These are phyloP conservation scores for Entoloma clypeatum DNA, from an alignment of 1,284 basidiomycete species.

Conservation along the genomic window DNA sequence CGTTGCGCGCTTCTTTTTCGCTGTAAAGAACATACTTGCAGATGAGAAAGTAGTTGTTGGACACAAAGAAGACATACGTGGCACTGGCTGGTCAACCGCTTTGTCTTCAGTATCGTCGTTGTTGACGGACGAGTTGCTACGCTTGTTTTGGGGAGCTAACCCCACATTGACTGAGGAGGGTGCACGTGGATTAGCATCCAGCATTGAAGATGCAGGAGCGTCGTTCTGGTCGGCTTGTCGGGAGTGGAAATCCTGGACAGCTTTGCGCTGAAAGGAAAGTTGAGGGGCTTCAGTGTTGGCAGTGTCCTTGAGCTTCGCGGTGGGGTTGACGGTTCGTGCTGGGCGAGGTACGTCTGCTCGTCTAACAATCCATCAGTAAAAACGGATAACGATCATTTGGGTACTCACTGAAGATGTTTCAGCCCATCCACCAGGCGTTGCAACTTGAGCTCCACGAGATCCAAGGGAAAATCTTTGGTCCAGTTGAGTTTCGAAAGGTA, in stretches of 20 bases:
- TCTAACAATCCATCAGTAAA: constrained; percentile 1
- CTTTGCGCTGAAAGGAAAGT: constrained; percentile 2
- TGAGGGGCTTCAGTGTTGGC: background rate
- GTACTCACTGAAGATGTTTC: background rate
- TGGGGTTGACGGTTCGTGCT: background rate
- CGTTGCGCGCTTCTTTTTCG: background rate
- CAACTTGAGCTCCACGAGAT: constrained; percentile 8
- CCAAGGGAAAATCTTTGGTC: constrained; percentile 4
- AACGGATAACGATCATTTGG: background rate
- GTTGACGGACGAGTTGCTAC: background rate
- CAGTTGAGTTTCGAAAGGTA: constrained; percentile 11
- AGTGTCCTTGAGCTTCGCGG: too few species aligned
- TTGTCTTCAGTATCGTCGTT: background rate
- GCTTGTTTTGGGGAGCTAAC: too few species aligned
- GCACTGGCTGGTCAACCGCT: background rate
- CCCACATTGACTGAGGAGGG: background rate
- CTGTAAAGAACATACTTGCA: background rate
- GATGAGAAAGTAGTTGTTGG: background rate
- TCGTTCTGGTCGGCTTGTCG: background rate
- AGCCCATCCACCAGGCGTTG: constrained; percentile 3
- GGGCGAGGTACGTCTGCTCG: background rate
- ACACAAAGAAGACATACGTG: background rate
- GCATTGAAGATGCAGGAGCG: background rate
- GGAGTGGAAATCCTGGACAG: background rate
- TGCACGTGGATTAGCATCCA: background rate